phyloP scores from a whole-genome alignment of 257 asterid species.

The Orobanche coerulescens region DNA sequence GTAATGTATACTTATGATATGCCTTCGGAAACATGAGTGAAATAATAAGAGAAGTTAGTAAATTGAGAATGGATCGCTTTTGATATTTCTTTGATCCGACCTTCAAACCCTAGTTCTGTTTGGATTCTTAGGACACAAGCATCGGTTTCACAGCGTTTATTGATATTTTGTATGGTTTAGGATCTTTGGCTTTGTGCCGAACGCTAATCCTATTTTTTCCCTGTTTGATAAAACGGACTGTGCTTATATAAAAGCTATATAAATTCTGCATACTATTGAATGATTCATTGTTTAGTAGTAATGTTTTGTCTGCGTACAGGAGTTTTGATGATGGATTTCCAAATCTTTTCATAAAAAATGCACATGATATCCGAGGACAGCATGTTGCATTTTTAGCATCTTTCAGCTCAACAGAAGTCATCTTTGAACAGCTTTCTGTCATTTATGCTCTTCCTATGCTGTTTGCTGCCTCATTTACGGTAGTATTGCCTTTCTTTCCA shows the following conservation, averaged over 20 bases:
- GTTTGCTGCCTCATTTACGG: constrained; percentile 72
- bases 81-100: background rate
- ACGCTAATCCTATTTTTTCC: no score
- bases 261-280: background rate
- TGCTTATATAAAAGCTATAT: background rate
- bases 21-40: background rate
- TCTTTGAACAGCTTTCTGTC: constrained; percentile 92
- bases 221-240: background rate
- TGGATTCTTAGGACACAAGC: background rate
- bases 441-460: constrained; percentile 90
- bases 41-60: background rate
- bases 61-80: background rate
- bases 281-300: background rate
- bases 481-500: constrained; percentile 87
- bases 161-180: background rate
- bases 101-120: background rate
- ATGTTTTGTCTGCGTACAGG: constrained; percentile 38
- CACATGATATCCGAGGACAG: constrained; percentile 81
- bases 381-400: constrained; percentile 90
- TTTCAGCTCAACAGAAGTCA: constrained; percentile 84
- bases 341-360: constrained; percentile 82
- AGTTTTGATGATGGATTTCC: constrained; percentile 93
- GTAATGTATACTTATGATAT: background rate
- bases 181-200: no score
- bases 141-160: background rate